Percentiles rank a stretch among this genome's conserved stretches.
Evolutionary conservation across 225 moss, liverwort and hornwort genomes (phyloP).

Genomic region (Antitrichia curtipendula): DNA sequence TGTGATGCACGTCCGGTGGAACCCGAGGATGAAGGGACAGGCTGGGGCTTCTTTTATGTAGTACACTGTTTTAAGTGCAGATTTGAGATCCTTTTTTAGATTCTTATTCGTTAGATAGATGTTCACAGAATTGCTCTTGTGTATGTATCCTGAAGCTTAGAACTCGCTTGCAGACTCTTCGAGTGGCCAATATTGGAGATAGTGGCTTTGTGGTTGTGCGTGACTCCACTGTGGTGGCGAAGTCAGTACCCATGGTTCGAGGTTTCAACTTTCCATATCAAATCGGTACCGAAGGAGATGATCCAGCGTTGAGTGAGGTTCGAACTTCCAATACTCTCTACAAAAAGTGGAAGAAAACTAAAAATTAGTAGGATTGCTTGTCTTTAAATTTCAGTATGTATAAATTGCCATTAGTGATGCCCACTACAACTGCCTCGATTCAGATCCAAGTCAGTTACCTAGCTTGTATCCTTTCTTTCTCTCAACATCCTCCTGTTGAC

Average conservation of each 20-base stretch:
- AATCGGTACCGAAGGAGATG: slow-evolving; percentile 81
- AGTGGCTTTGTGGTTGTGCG: slow-evolving; percentile 93
- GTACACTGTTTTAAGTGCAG: background rate
- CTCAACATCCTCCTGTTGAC: background rate
- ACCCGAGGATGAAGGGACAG: background rate
- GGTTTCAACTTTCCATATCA: slow-evolving; percentile 97
- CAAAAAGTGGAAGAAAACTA: background rate
- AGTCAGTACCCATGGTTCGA: slow-evolving; percentile 70
- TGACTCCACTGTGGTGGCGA: slow-evolving; percentile 40
- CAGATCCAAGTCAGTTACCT: background rate
- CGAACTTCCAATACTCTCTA: background rate
- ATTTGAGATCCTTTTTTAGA: background rate
- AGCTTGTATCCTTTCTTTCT: background rate
- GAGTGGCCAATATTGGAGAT: slow-evolving; percentile 90
- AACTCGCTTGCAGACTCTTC: slow-evolving; percentile 60
- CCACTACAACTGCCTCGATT: background rate
- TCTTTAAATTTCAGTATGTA: background rate
- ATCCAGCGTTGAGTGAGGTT: slow-evolving; percentile 68
- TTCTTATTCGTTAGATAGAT: background rate
- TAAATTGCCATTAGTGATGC: background rate
- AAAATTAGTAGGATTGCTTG: background rate
- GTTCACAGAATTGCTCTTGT: background rate
- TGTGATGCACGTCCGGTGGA: background rate
- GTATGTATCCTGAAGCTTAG: background rate
- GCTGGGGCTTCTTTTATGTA: background rate